Conservation (phyloP, 805 yeast species). For the Metschnikowia shivogae region DNA sequence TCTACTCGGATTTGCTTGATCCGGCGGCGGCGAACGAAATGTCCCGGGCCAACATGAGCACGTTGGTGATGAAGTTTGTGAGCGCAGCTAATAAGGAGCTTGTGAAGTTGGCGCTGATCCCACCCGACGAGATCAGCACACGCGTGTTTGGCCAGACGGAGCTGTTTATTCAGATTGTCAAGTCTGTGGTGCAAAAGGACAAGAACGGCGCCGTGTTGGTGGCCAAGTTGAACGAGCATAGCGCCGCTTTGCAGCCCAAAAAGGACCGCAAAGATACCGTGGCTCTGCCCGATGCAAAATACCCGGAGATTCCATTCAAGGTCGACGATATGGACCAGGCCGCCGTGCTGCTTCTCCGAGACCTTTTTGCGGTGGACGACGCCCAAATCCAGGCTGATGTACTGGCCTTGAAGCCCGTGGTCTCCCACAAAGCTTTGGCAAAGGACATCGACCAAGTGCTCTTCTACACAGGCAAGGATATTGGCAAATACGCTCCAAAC, state of each 20-base stretch:
- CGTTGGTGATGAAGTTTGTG: conserved; percentile 49
- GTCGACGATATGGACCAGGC: conserved; percentile 54
- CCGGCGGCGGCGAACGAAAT: conserved; percentile 39
- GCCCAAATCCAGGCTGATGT: conserved; percentile 54
- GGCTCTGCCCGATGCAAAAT: conserved; percentile 14
- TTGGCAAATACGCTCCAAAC: conserved; percentile 35
- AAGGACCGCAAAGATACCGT: conserved; percentile 4
- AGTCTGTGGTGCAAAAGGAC: conserved; percentile 34
- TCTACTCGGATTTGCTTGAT: conserved; percentile 57
- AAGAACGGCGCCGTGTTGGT: conserved; percentile 35
- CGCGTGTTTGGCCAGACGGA: conserved; percentile 36
- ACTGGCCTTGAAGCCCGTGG: conserved; percentile 33
- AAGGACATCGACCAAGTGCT: conserved; percentile 32
- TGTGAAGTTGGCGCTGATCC: conserved; percentile 35
- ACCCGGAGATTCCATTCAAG: conserved; percentile 47
- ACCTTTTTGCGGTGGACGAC: conserved; percentile 47
- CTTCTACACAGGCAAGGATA: conserved; percentile 34
- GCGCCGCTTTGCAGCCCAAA: conserved; percentile 31
- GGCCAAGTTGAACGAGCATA: conserved; percentile 42
- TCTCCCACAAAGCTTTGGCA: conserved; percentile 38
- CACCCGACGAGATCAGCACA: conserved; percentile 27
- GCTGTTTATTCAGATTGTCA: conserved; percentile 34
- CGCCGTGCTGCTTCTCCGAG: conserved; percentile 35
- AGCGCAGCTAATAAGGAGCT: conserved; percentile 51
- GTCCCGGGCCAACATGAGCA: conserved; percentile 35